A percentile compares a stretch with the other conserved stretches of the same genome.
Evolutionary conservation across 371 early-diverging fungal species (phyloP).

Genomic region (Globomyces sp.): DNA sequence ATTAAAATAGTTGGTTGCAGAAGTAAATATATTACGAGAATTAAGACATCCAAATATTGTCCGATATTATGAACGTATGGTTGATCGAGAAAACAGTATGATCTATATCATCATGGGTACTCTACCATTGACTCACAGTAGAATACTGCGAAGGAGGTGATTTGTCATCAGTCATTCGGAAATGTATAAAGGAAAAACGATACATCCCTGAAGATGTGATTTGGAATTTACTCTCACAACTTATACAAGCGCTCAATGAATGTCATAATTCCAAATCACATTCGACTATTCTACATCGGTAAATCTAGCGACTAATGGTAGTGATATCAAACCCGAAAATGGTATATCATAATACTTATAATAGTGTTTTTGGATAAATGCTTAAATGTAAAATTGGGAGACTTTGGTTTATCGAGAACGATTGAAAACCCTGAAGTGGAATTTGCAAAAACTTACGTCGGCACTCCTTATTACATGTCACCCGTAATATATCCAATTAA

Average conservation of each 20-base stretch:
- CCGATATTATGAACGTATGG: constrained; percentile 64
- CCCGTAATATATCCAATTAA: constrained; percentile 44
- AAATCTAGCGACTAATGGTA: constrained; percentile 16
- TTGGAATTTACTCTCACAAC: constrained; percentile 61
- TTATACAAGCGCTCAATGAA: constrained; percentile 60
- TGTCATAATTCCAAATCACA: constrained; percentile 50
- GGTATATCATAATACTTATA: background rate
- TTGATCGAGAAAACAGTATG: constrained; percentile 58
- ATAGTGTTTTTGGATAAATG: constrained; percentile 58
- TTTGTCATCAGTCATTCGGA: constrained; percentile 56
- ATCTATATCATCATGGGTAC: constrained; percentile 71
- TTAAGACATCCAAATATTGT: constrained; percentile 71
- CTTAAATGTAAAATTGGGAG: constrained; percentile 67
- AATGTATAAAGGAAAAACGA: constrained; percentile 50
- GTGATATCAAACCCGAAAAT: constrained; percentile 70
- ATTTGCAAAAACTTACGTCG: constrained; percentile 69
- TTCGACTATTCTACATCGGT: constrained; percentile 34
- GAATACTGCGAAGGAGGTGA: constrained; percentile 58
- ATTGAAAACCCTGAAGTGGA: constrained; percentile 53
- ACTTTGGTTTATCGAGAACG: constrained; percentile 66
- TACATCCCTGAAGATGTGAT: constrained; percentile 58
- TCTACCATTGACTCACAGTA: constrained; percentile 4
- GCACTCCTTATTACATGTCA: constrained; percentile 79
- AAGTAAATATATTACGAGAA: constrained; percentile 71
- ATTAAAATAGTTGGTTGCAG: constrained; percentile 50